Base-by-base conservation (phyloP, 805 yeast genomes). In the Isabelozyma pseudorhagii region DNA sequence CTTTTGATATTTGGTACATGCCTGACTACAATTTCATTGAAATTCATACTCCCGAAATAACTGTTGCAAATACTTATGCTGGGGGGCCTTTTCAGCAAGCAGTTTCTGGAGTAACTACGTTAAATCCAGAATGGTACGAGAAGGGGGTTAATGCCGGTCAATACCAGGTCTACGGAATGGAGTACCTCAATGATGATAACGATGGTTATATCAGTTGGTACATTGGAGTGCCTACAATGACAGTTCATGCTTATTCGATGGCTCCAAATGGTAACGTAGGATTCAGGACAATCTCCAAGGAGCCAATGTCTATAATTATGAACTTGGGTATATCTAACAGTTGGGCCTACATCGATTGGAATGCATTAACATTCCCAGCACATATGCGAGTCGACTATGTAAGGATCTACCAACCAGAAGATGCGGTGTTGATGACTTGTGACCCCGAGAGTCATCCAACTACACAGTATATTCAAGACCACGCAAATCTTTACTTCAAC, bases 81-180 rank as follows among this genome's bases (percentile, higher is more conserved):
- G 99, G 98, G 51, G 97, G 97, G 44, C 97, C 97, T 1, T 82
- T 78, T 69, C 98, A 93, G 72, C 93, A 93, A 69, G 97, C 97
- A 46, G 78, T 93, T 17, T 89, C 97, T 4, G 96, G 85, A 0
- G 80, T 83, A 6, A 80, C 97, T 0, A 85, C 89, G 1, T 74
- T 93, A 57, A 92, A 91, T 67, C 75, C 82, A 3, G 73, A 83
- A 0, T 93, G 98, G 97, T 92, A 87, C 67, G 85, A 89, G 61
- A 66, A 61, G 51, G 89, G 89, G 44, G 78, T 72, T 17, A 74
- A 71, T 47, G 61, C 54, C 5, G 77, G 69, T 45, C 64, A 74
- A 50, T 93, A 69, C 75, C 98, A 93, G 67, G 78, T 75, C 42
- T 90, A 80, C 60, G 94, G 88, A 0, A 81, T 79, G 54, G 97